Percentiles rank a stretch among this genome's conserved stretches.
These are phyloP conservation scores for Fusarium sp. DNA, from an alignment of 2,329 filamentous ascomycete species.

Conservation along the genomic window DNA sequence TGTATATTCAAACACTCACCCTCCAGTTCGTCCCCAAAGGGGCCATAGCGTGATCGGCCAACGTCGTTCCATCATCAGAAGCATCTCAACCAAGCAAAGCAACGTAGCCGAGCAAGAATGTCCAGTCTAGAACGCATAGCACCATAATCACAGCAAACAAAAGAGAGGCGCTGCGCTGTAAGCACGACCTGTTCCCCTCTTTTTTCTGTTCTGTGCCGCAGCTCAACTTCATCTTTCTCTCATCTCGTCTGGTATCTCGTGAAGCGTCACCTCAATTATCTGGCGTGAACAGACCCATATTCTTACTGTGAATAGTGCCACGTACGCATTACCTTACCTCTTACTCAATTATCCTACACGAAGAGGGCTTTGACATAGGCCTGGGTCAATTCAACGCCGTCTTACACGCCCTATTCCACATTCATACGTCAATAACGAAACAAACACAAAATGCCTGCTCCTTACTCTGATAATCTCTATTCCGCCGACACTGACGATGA, in stretches of 20 bases:
- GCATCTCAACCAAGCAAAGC: slow-evolving; percentile 15
- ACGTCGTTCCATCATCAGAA: slow-evolving; percentile 25
- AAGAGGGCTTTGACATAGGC: not conserved
- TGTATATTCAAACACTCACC: slow-evolving; percentile 4
- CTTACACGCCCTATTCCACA: slow-evolving; percentile 19
- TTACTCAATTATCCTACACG: not conserved
- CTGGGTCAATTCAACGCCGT: slow-evolving; percentile 9
- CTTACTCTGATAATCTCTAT: slow-evolving; percentile 64
- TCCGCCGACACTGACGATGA: slow-evolving; percentile 57
- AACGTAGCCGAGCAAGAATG: slow-evolving; percentile 24
- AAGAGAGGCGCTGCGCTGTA: slow-evolving; percentile 3
- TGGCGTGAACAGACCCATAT: slow-evolving; percentile 5
- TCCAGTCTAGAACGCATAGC: slow-evolving; percentile 12
- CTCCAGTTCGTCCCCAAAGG: slow-evolving; percentile 9
- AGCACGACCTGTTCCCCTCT: slow-evolving; percentile 28
- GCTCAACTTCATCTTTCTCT: slow-evolving; percentile 15
- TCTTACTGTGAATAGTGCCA: slow-evolving; percentile 17
- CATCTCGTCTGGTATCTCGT: slow-evolving; percentile 2
- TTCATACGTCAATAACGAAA: not conserved
- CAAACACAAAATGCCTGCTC: slow-evolving; percentile 57
- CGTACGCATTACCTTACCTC: slow-evolving; percentile 4
- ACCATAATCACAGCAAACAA: slow-evolving; percentile 8
- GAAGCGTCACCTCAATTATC: slow-evolving; percentile 6
- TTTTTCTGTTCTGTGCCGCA: slow-evolving; percentile 23
- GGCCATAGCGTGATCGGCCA: slow-evolving; percentile 36